Base-by-base conservation (phyloP, 2,329 filamentous ascomycete species). In the Taxawa tesnikishii region DNA sequence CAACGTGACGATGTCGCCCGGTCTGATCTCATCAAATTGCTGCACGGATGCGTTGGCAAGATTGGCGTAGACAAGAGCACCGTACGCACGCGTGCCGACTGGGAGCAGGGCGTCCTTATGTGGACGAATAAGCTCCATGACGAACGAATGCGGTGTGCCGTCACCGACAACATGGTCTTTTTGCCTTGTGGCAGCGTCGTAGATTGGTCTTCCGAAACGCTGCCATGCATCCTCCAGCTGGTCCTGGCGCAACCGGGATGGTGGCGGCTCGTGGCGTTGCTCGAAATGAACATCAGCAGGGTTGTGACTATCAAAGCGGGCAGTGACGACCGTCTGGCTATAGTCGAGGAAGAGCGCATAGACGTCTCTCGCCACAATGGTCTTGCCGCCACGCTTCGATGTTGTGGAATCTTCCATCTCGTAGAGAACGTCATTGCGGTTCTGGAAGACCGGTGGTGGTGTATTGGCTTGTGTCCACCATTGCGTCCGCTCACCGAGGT, bases 331-430 rank as follows among this genome's bases (percentile, higher is more conserved):
- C 0, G 88, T 96, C 53, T 96, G 90, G 12, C 87, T 94, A 56
- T 98, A 98, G 59, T 98, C 90, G 48, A 85, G 78, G 62, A 83
- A 98, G 6, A 98, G 62, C n/a, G 96, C 65, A 45, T 80, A 90
- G 26, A 94, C 68, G 38, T 87, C 76, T 43, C 87, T 87, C 5
- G 79, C 82, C 13, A 93, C 63, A 1, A 68, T 70, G 1, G 75
- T 75, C 51, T 77, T 79, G 15, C 81, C 76, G 16, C 79, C 78
- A 10, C 77, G 72, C 41, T 77, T 76, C 8, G 71, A 68, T 10
- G 78, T 71, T 5, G 70, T 76, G 2, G 77, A 75, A 50, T 94
- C 83, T 42, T 93, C 83, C 14, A 78, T 70, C 55, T 96, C 85
- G 31, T 75, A 80, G 32, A 84, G 71, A 11, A 96, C 68, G 51